These are phyloP conservation scores for Globisporangium irregulare DNA, from an alignment of 352 stramenopile species.

Conservation along the genomic window DNA sequence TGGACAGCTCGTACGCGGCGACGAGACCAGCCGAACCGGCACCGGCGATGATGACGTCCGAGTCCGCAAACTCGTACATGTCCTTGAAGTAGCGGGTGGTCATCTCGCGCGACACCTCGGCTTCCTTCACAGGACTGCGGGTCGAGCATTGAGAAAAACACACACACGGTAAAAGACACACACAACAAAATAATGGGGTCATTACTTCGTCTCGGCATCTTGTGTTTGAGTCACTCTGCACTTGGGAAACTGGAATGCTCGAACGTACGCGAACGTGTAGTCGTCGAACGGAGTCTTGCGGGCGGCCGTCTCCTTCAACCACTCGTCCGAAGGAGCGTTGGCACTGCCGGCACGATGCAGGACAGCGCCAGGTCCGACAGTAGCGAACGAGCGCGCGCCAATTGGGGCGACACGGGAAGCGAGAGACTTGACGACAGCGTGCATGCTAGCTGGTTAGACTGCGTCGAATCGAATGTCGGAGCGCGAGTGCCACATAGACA, in stretches of 20 bases:
- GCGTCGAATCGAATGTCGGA: not conserved
- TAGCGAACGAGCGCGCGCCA: constrained; percentile 35
- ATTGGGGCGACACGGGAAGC: constrained; percentile 18
- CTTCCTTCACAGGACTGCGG: constrained; percentile 55
- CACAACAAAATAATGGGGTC: constrained; percentile 10
- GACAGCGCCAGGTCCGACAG: constrained; percentile 42
- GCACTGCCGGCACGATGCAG: constrained; percentile 42
- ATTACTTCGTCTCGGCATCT: not conserved
- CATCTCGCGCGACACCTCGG: constrained; percentile 65
- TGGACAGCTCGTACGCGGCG: constrained; percentile 60
- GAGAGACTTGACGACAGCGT: constrained; percentile 37
- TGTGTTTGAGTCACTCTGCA: not conserved
- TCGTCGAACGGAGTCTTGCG: constrained; percentile 52
- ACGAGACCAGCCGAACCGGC: constrained; percentile 56
- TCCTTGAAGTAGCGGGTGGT: constrained; percentile 75
- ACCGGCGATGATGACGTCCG: constrained; percentile 62
- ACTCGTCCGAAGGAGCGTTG: constrained; percentile 42
- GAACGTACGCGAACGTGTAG: constrained; percentile 58
- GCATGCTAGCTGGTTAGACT: constrained; percentile 25
- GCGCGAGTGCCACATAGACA: constrained; percentile 4
- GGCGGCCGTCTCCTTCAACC: constrained; percentile 38
- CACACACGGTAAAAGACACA: constrained; percentile 3
- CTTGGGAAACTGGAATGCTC: not conserved
- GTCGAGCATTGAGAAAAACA: not conserved
- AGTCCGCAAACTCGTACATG: constrained; percentile 70